Base-by-base conservation (phyloP, 805 yeast genomes). In the Hermanozyma aechmeae region DNA sequence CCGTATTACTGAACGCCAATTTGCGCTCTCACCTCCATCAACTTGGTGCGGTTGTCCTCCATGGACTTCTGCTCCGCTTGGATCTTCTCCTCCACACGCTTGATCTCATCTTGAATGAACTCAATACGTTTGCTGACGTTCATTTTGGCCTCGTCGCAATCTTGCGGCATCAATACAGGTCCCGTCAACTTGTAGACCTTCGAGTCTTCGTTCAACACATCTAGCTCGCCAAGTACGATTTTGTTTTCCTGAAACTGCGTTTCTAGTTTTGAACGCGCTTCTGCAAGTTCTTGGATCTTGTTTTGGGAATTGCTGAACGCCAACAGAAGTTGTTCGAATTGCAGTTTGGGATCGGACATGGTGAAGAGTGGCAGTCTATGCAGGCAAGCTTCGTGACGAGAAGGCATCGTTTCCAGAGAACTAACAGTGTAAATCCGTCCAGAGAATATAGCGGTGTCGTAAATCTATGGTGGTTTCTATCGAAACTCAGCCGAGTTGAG, bases 221-320 rank as follows among this genome's bases (percentile, higher is more conserved):
- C 72, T 45, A 92, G 82, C 56, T 92, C 98, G 33, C 72, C 77
- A 40, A 76, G 67, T 11, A 92, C 98, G 28, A 92, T 87, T 45
- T 76, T 76, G 53, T 87, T 87, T 53, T 92, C 99, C 55, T 92
- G 98, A 43, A 65, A 73, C 57, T 92, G 99, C 1, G 96, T 83
- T 50, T 92, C 99, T 26, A 92, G 68, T 48, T 78, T 73, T 41
- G 89, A 94, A 46, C 97, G 76, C 9, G 85, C 74, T 4, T 72
- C 61, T 21, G 86, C 66, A 24, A 75, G 60, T 29, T 73, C 79
- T 26, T 63, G 58, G 26, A 74, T 51, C 15, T 56, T 53, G 28
- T 53, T 53, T 42, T 74, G 80, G 8, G 61, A 52, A 23, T 56
- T 45, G 40, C 53, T 65, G 64, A 58, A 68, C 35, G 56, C 64